Conservation (phyloP, 2,329 filamentous ascomycete genomes). For the Pseudogymnoascus verrucosus region DNA sequence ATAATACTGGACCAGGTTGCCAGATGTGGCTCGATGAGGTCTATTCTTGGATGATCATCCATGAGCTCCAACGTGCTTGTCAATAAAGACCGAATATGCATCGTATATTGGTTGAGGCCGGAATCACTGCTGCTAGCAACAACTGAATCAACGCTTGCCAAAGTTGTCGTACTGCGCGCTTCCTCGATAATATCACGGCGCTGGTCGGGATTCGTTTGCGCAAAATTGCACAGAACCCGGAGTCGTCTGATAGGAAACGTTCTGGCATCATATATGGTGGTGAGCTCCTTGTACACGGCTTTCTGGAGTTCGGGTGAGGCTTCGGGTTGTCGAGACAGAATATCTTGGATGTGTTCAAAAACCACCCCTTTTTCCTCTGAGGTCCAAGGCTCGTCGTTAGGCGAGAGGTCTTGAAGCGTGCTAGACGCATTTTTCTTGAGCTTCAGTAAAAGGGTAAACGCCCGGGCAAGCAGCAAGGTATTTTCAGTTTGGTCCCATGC, state of each 20-base stretch:
- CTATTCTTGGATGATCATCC: constrained; percentile 19
- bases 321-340: constrained; percentile 25
- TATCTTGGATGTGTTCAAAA: constrained; percentile 52
- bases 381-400: constrained; percentile 30
- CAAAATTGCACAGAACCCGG: constrained; percentile 21
- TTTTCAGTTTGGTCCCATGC: constrained; percentile 48
- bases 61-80: constrained; percentile 22
- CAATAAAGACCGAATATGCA: constrained; percentile 21
- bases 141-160: background rate
- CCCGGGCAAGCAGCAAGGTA: constrained; percentile 47
- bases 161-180: background rate
- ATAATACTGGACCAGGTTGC: constrained; percentile 32
- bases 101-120: constrained; percentile 19
- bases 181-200: constrained; percentile 9
- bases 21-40: constrained; percentile 19
- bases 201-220: constrained; percentile 17
- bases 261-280: constrained; percentile 21
- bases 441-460: constrained; percentile 52
- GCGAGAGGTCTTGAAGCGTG: constrained; percentile 40
- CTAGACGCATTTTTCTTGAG: constrained; percentile 49
- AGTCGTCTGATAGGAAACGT: constrained; percentile 26
- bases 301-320: constrained; percentile 16
- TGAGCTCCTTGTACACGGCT: constrained; percentile 19
- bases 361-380: constrained; percentile 46
- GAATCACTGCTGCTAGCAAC: constrained; percentile 19